These are phyloP conservation scores for Uromyces viciae-fabae DNA, from an alignment of 1,284 basidiomycete genomes.

Conservation along the genomic window DNA sequence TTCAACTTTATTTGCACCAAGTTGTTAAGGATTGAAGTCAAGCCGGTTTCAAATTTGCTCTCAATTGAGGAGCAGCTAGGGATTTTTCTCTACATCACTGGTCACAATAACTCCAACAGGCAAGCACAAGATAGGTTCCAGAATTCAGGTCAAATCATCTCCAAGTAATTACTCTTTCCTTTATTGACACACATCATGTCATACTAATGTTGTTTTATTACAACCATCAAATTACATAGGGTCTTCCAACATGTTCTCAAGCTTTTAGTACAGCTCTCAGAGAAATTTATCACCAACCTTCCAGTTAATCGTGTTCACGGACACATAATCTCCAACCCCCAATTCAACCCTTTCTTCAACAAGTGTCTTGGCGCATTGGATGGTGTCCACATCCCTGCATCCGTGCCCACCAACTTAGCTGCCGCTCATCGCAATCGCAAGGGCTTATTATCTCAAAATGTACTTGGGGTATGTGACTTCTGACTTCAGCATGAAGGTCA, in stretches of 20 bases:
- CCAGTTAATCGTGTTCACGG: neutral
- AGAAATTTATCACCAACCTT: neutral
- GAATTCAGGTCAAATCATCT: neutral
- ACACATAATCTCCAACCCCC: neutral
- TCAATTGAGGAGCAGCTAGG: neutral
- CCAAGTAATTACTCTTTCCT: neutral
- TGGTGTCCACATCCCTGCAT: neutral
- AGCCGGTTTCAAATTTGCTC: neutral
- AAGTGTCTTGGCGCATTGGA: neutral
- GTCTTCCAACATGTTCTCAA: neutral
- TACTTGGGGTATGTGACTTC: neutral
- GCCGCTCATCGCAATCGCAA: constrained; percentile 7
- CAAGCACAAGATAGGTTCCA: neutral
- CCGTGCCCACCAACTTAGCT: neutral
- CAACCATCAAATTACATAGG: too few relatives aligned
- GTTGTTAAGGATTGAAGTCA: neutral
- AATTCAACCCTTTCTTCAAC: neutral
- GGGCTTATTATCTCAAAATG: neutral
- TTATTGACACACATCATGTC: neutral
- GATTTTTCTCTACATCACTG: neutral
- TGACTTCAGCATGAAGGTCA: neutral
- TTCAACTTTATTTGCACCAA: neutral
- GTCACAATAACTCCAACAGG: neutral
- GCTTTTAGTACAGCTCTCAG: neutral
- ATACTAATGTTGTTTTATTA: neutral